Conservation (phyloP, 2,329 filamentous ascomycete genomes). For the Orbilia ellipsospora region DNA sequence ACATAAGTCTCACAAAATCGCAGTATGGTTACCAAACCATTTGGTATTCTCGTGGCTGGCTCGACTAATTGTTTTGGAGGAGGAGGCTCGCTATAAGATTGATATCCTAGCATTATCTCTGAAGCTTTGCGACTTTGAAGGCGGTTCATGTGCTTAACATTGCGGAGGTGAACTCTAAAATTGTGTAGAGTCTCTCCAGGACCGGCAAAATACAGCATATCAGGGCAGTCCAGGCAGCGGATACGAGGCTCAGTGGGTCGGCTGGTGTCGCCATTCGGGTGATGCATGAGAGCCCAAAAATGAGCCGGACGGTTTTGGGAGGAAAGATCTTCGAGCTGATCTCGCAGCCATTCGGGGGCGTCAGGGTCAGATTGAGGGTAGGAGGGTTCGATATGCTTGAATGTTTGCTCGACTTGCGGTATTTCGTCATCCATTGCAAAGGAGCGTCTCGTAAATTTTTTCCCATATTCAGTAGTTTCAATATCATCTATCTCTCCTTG, state of each 20-base stretch:
- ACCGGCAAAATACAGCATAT: slow-evolving; percentile 51
- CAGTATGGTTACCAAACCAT: slow-evolving; percentile 21
- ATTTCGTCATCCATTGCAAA: neutral
- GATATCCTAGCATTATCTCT: neutral
- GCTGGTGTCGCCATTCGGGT: slow-evolving; percentile 30
- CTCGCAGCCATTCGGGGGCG: slow-evolving; percentile 20
- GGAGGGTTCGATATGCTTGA: neutral
- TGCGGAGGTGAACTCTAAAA: slow-evolving; percentile 42
- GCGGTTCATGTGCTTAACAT: slow-evolving; percentile 27
- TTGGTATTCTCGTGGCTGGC: slow-evolving; percentile 10
- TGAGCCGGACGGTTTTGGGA: slow-evolving; percentile 16
- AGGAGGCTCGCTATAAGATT: neutral
- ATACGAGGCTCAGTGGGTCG: slow-evolving; percentile 42
- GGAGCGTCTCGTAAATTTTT: neutral
- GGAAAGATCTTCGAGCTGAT: slow-evolving; percentile 6
- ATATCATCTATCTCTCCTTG: neutral
- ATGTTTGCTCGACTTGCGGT: neutral
- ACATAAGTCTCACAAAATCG: slow-evolving; percentile 49
- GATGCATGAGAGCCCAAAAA: slow-evolving; percentile 49
- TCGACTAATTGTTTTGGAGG: neutral
- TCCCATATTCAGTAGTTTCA: neutral
- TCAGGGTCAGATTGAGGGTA: slow-evolving; percentile 11
- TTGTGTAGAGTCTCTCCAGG: slow-evolving; percentile 25
- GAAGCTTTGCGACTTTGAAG: slow-evolving; percentile 19
- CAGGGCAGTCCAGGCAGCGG: slow-evolving; percentile 45